Conservation (phyloP, 306 rosid species). For the Cucurbita maxima region DNA sequence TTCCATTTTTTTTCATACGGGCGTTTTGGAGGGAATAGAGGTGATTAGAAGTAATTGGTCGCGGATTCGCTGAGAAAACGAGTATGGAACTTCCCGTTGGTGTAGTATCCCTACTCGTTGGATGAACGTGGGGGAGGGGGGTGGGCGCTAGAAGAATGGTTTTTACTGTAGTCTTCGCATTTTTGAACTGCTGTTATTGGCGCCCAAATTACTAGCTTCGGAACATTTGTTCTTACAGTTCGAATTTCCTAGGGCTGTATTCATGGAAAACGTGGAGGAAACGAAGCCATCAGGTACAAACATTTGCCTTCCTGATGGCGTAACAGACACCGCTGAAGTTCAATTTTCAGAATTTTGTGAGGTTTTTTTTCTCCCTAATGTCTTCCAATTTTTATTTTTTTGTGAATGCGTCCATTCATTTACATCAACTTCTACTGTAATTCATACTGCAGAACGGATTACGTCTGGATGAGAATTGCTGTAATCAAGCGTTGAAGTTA, state of each 20-base stretch:
- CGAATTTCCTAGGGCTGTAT: constrained; percentile 16
- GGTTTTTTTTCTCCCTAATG: constrained; percentile 12
- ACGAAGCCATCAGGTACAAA: constrained; percentile 13
- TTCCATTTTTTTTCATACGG: not conserved
- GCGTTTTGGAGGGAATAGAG: not conserved
- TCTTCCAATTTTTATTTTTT: not conserved
- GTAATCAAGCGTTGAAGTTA: constrained; percentile 37
- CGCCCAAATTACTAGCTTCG: not conserved
- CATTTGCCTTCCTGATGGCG: constrained; percentile 10
- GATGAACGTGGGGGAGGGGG: not conserved
- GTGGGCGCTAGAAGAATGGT: not conserved
- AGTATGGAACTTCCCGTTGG: not conserved
- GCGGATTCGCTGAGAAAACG: not conserved
- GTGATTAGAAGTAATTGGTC: not conserved
- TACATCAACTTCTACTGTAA: not conserved
- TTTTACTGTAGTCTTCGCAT: not conserved
- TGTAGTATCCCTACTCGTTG: not conserved
- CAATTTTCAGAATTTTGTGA: constrained; percentile 45
- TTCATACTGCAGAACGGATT: constrained; percentile 35
- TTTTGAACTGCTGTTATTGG: not conserved
- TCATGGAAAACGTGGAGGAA: constrained; percentile 36
- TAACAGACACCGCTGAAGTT: constrained; percentile 23
- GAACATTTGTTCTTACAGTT: not conserved
- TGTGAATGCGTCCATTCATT: not conserved
- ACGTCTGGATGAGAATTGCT: constrained; percentile 37